Percentiles rank a stretch among this genome's conserved stretches.
Evolutionary conservation across 1,284 basidiomycete genomes (phyloP).

Genomic region (Leccinum pachyderme): DNA sequence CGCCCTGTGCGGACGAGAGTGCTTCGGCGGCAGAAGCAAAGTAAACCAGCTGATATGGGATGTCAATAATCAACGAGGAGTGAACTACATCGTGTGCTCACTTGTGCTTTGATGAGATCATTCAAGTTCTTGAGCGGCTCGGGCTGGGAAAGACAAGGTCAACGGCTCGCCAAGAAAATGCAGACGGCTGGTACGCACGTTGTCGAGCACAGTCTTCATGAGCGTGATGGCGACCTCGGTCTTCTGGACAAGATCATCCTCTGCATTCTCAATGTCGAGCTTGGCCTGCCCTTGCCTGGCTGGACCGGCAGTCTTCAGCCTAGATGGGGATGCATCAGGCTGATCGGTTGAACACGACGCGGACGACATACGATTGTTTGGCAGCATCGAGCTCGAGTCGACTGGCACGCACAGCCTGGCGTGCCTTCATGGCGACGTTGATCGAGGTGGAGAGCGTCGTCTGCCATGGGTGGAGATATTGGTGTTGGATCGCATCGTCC

Average conservation of each 20-base stretch:
- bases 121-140: constrained; percentile 95
- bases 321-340: constrained; percentile 30
- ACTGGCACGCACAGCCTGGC: constrained; percentile 83
- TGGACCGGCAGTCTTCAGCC: constrained; percentile 74
- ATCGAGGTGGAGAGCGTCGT: constrained; percentile 80
- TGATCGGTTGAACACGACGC: not conserved
- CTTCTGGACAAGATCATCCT: constrained; percentile 94
- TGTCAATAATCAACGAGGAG: not conserved
- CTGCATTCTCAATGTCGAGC: constrained; percentile 90
- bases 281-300: constrained; percentile 85
- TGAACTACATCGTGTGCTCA: constrained; percentile 17
- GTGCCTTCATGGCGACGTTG: constrained; percentile 85
- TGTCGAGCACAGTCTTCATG: constrained; percentile 98
- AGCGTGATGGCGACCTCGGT: constrained; percentile 97
- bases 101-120: constrained; percentile 87
- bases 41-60: constrained; percentile 68
- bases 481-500: constrained; percentile 70
- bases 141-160: constrained; percentile 54
- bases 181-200: constrained; percentile 53
- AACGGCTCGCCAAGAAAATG: not conserved
- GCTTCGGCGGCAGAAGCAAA: constrained; percentile 85
- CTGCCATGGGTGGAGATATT: constrained; percentile 92
- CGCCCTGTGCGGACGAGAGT: constrained; percentile 77
- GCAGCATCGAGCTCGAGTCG: constrained; percentile 78
- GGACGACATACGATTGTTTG: constrained; percentile 49